These are phyloP conservation scores for Stephanodiscus triporus DNA, from an alignment of 108 stramenopile species.

Conservation along the genomic window DNA sequence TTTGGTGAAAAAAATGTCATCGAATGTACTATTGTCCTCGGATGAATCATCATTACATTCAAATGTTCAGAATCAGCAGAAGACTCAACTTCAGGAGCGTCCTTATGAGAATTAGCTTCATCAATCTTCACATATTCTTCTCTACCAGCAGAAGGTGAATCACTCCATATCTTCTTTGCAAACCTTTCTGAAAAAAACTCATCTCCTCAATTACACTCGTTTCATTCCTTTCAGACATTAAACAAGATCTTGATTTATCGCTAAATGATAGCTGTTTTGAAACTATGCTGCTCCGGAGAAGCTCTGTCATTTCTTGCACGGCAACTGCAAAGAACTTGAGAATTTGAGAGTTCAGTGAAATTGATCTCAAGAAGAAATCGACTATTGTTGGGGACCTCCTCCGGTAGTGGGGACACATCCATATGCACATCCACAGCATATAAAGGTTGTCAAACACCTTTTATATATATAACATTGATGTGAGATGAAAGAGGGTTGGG, in stretches of 20 bases:
- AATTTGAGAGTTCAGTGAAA: no score
- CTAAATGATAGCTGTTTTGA: not conserved
- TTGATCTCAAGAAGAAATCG: no score
- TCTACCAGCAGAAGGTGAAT: constrained; percentile 12
- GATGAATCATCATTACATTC: not conserved
- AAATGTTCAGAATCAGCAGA: not conserved
- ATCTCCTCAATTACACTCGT: not conserved
- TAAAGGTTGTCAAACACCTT: no score
- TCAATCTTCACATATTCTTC: not conserved
- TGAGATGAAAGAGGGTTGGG: no score
- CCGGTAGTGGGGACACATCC: no score
- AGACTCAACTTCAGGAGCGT: not conserved
- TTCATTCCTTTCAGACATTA: constrained; percentile 10
- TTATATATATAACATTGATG: no score
- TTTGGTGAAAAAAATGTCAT: constrained; percentile 1
- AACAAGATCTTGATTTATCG: constrained; percentile 17
- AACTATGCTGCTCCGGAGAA: constrained; percentile 16
- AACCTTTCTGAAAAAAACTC: constrained; percentile 4
- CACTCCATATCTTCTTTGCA: not conserved
- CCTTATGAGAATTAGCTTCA: not conserved
- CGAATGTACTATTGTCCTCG: not conserved
- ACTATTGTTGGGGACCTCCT: no score
- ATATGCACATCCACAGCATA: no score
- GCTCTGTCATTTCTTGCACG: constrained; percentile 23
- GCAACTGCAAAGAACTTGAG: constrained; percentile 10